Evolutionary conservation across 768 basidiomycete species (phyloP).

Genomic region (Kwoniella shandongensis): DNA sequence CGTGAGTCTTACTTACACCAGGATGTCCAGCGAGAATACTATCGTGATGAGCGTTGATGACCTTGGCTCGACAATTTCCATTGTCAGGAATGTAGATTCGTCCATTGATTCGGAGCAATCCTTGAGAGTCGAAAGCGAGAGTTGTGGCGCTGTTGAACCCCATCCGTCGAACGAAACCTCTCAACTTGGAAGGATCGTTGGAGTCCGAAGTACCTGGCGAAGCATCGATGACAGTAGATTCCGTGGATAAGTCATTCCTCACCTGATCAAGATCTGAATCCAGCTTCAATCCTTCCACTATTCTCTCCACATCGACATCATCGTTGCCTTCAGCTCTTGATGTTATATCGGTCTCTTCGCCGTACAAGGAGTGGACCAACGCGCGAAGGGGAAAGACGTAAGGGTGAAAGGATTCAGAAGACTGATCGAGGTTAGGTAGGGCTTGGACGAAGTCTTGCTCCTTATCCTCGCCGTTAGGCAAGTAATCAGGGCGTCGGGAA

Average conservation of each 20-base stretch:
- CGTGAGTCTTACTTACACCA: slow-evolving; percentile 53
- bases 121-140: too few species aligned
- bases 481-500: slow-evolving; percentile 14
- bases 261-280: not conserved
- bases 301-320: not conserved
- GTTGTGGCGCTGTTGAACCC: too few species aligned
- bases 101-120: too few species aligned
- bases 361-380: not conserved
- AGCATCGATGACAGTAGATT: not conserved
- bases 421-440: not conserved
- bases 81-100: too few species aligned
- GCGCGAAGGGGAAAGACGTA: not conserved
- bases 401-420: too few species aligned
- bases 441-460: slow-evolving; percentile 3
- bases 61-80: not conserved
- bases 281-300: not conserved
- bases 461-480: not conserved
- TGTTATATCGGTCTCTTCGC: not conserved
- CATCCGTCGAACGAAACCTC: too few species aligned
- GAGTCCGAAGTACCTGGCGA: not conserved
- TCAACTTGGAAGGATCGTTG: too few species aligned
- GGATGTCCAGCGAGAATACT: slow-evolving; percentile 54
- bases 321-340: not conserved
- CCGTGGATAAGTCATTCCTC: not conserved
- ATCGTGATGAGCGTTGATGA: slow-evolving; percentile 1